Conservation (phyloP, 805 yeast genomes). For the Nakazawaea populi region DNA sequence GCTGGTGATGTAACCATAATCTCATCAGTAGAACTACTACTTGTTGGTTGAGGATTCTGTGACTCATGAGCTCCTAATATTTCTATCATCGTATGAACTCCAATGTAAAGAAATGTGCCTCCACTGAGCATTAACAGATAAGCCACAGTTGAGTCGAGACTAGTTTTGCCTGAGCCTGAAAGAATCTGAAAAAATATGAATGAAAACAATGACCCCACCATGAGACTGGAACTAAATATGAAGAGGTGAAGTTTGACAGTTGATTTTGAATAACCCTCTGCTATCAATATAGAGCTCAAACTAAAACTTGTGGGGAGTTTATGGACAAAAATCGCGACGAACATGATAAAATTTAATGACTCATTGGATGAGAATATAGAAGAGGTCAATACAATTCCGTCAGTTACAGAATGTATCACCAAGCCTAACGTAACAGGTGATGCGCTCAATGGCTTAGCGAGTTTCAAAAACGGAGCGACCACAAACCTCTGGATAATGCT, state of each 20-base stretch:
- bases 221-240: conserved; percentile 55
- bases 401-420: conserved; percentile 61
- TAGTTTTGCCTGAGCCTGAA: conserved; percentile 14
- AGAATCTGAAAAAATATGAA: conserved; percentile 24
- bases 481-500: not conserved
- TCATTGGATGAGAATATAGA: conserved; percentile 32
- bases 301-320: conserved; percentile 75
- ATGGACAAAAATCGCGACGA: conserved; percentile 60
- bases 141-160: conserved; percentile 39
- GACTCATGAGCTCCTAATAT: not conserved
- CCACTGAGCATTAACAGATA: conserved; percentile 57
- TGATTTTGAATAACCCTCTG: conserved; percentile 26
- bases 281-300: conserved; percentile 46
- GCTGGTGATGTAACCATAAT: not conserved
- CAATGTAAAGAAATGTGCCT: conserved; percentile 70
- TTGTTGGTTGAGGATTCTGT: not conserved
- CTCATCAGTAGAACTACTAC: not conserved
- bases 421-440: conserved; percentile 44
- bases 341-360: conserved; percentile 38
- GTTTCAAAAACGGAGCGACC: conserved; percentile 22
- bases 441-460: conserved; percentile 20
- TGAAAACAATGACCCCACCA: conserved; percentile 51
- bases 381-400: conserved; percentile 70
- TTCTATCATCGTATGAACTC: conserved; percentile 54
- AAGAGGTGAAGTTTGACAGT: conserved; percentile 40